A percentile compares a stretch with the other conserved stretches of the same genome.
These are phyloP conservation scores for Candida krabiensis DNA, from an alignment of 805 yeast species.

Conservation along the genomic window DNA sequence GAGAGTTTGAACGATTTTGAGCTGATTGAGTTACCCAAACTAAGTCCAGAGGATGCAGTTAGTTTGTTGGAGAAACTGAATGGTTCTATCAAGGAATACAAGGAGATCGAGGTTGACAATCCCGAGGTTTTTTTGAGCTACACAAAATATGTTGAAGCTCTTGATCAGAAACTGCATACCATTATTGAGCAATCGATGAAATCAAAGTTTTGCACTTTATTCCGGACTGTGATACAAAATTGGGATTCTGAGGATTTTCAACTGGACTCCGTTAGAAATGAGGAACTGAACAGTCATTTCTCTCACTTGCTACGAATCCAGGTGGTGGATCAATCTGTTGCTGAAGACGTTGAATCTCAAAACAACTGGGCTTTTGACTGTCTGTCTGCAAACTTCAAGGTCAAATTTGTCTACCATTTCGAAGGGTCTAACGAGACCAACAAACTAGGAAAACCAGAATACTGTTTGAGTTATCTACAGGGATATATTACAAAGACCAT, in stretches of 20 bases:
- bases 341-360: neutral
- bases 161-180: neutral
- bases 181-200: neutral
- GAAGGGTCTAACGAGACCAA: constrained; percentile 58
- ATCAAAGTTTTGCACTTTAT: neutral
- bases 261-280: neutral
- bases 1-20: constrained; percentile 12
- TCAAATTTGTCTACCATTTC: constrained; percentile 63
- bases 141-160: neutral
- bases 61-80: constrained; percentile 1
- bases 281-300: constrained; percentile 2
- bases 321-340: neutral
- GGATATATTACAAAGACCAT: constrained; percentile 37
- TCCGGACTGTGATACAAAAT: neutral
- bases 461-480: constrained; percentile 56
- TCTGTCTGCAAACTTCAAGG: constrained; percentile 44
- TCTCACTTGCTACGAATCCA: constrained; percentile 11
- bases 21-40: constrained; percentile 6
- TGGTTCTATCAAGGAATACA: neutral
- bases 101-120: constrained; percentile 35
- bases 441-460: constrained; percentile 67
- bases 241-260: neutral
- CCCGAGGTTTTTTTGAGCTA: constrained; percentile 22
- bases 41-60: constrained; percentile 2
- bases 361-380: constrained; percentile 52